Evolutionary conservation across 345 rosid species (phyloP), one percentile per base, ranked within the genome.

Genomic region (Luvunga scandens): DNA sequence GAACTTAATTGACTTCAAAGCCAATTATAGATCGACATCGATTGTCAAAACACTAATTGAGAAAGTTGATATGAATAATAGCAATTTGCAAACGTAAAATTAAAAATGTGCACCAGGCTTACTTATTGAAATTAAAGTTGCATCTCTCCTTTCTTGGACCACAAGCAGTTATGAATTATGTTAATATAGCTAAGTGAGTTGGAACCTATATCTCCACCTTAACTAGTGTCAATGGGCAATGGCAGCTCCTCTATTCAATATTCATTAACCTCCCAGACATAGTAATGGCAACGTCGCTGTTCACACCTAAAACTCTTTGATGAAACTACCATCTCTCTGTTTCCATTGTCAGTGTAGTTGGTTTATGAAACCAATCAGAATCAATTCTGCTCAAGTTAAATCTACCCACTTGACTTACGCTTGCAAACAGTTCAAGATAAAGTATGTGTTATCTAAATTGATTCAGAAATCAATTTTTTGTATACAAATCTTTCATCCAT

Each of bases 91-190:
- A 45, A 45, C 13, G 61, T 50, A 68, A 78, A 22, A 39, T 57
- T n/a, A 16, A 34, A 34, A 25, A 28, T 45, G 68, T 56, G 25
- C 30, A 55, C 60, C 68, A 67, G 33, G 24, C 39, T 45, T 12
- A 2, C 5, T 45, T 45, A 45, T 12, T 60, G 68, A 55, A 69
- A 53, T 18, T 53, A 18, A 39, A 45, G 45, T 19, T 22, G 9
- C 48, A 9, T 2, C 28, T n/a, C 60, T 73, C 65, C 28, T 16
- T 27, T 33, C 69, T 55, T 73, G 85, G 84, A 80, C 85, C 84
- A 82, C 84, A 33, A 13, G 42, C 70, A 13, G 73, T 30, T 59
- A 31, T 10, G 38, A 45, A 45, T 28, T 14, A 18, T 53, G 73
- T 27, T 70, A 67, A 60, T 13, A 67, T 59, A 16, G 67, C 79